Percentiles rank a stretch among this genome's conserved stretches.
These are phyloP conservation scores for Quercus berberidifolia DNA, from an alignment of 306 rosid genomes.

Conservation along the genomic window DNA sequence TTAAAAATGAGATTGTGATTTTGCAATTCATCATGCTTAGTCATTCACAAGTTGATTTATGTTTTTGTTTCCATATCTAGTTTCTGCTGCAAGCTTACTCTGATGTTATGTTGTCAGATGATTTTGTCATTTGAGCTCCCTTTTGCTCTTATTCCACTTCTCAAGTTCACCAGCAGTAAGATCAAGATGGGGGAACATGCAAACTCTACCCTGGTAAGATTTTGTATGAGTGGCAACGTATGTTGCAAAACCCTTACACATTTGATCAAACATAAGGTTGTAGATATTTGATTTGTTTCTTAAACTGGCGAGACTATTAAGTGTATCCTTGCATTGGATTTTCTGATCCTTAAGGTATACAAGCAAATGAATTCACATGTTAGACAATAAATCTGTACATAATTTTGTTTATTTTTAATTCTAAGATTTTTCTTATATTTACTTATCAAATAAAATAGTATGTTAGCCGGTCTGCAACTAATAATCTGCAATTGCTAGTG, in stretches of 20 bases:
- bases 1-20: not conserved
- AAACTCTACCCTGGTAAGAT: conserved; percentile 64
- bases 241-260: not conserved
- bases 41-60: too few species aligned
- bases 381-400: not conserved
- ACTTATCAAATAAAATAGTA: too few species aligned
- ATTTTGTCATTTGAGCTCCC: conserved; percentile 96
- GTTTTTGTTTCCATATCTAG: not conserved
- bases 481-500: not conserved
- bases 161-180: conserved; percentile 86
- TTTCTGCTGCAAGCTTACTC: conserved; percentile 14
- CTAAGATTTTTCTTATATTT: too few species aligned
- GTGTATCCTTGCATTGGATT: not conserved
- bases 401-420: not conserved
- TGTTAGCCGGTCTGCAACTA: not conserved
- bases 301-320: not conserved
- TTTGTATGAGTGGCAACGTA: not conserved
- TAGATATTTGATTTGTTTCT: not conserved
- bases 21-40: not conserved
- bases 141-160: conserved; percentile 90
- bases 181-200: conserved; percentile 83
- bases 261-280: not conserved
- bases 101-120: conserved; percentile 57
- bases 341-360: not conserved
- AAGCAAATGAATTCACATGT: not conserved